Conservation (phyloP, 75 land plant species). For the Cupressus sempervirens region DNA sequence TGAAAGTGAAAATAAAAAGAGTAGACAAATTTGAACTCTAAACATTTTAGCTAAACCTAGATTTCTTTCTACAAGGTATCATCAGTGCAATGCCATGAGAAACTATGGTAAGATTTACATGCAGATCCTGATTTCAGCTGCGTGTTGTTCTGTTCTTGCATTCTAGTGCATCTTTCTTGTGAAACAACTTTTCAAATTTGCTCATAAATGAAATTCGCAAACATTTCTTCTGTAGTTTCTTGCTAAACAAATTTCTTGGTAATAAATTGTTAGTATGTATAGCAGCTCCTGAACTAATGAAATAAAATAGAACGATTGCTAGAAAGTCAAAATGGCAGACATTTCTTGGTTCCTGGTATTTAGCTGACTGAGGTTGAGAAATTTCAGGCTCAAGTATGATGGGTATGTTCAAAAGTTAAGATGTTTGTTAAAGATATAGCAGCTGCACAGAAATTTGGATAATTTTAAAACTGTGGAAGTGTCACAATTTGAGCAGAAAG, state of each 20-base stretch:
- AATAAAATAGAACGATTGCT: no score
- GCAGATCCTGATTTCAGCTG: neutral
- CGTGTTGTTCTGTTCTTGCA: neutral
- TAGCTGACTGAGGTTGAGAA: neutral
- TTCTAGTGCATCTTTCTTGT: neutral
- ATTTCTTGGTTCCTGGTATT: no score
- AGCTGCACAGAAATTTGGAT: neutral
- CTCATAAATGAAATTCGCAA: neutral
- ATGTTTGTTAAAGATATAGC: neutral
- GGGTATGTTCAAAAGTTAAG: neutral
- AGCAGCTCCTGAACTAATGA: neutral
- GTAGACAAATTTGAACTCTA: no score
- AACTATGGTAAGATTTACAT: neutral
- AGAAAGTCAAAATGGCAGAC: no score
- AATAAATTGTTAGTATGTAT: no score
- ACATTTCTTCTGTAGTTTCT: neutral
- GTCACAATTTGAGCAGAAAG: neutral
- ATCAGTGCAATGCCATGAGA: neutral
- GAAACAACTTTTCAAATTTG: neutral
- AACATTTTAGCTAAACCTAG: no score
- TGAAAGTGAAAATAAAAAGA: no score
- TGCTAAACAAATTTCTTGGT: no score
- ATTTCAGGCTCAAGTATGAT: neutral
- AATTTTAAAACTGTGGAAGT: neutral
- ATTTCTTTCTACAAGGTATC: neutral